Evolutionary conservation across 768 basidiomycete genomes (phyloP).

Genomic region (Cystobasidium onofrii): DNA sequence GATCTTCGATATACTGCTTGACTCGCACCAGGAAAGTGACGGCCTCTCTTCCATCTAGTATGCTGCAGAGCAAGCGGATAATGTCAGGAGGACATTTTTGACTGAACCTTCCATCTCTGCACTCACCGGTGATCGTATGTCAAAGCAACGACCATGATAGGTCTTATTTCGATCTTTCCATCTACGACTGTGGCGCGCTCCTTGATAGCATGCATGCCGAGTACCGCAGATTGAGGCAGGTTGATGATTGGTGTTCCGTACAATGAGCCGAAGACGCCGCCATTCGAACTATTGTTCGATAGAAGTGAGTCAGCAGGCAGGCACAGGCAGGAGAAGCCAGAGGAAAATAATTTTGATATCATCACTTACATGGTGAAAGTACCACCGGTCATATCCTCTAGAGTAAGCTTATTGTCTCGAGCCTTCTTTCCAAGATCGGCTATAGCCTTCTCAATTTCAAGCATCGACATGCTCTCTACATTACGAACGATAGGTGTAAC

Average conservation of each 20-base stretch:
- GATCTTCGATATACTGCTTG: conserved; percentile 89
- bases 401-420: conserved; percentile 79
- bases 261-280: conserved; percentile 93
- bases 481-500: conserved; percentile 94
- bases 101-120: neutral
- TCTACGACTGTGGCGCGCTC: conserved; percentile 72
- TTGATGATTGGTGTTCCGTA: conserved; percentile 99
- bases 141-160: conserved; percentile 74
- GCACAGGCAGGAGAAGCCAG: too few relatives aligned
- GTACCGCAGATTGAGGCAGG: conserved; percentile 84
- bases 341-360: too few relatives aligned
- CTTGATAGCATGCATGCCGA: conserved; percentile 93
- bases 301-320: too few relatives aligned
- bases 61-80: conserved; percentile 44
- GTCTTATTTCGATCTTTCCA: conserved; percentile 90
- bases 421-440: conserved; percentile 88
- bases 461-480: conserved; percentile 71
- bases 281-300: conserved; percentile 65
- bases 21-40: conserved; percentile 94
- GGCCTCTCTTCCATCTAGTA: conserved; percentile 91
- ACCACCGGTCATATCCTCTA: conserved; percentile 97
- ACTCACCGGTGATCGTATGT: conserved; percentile 36
- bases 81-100: neutral
- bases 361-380: conserved; percentile 87
- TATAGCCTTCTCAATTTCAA: conserved; percentile 91